Base-by-base conservation (phyloP, 345 rosid species). In the Pseudoturritis turrita region DNA sequence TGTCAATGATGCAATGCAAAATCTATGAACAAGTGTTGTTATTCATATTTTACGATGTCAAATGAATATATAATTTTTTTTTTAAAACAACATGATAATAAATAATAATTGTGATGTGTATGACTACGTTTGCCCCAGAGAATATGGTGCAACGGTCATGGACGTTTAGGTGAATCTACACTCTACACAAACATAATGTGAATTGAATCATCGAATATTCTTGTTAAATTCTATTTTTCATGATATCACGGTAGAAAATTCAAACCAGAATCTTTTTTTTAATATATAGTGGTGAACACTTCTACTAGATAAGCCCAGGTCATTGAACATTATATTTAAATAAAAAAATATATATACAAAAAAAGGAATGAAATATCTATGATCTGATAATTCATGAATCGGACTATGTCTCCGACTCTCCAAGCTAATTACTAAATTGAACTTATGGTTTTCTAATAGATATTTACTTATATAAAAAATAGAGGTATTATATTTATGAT, bases 81-180 rank as follows among this genome's bases (percentile, higher is more conserved):
- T n/a, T n/a, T n/a, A n/a, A n/a, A n/a, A 22, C 19, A 39, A 59
- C 47, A 59, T 39, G 64, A 9, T 39, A 22, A 40, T 14, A 22
- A 13, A 39, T 22, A 59, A 39, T 14, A 28, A 6, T 40, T 60
- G 22, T 41, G 49, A 14, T 40, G 65, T 10, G 65, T 41, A 22
- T 58, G 49, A 23, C 36, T 37, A 7, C 19, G 46, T 58, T 22
- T 13, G 46, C 23, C 23, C 11, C 33, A 25, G 25, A 61, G 52
- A 17, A 43, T 61, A 25, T 26, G 7, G 25, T 43, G 26, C 51
- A 21, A 15, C 6, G 66, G 9, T 61, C 51, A 45, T 61, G 51
- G 52, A 68, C 14, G 13, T 13, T 54, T 29, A 33, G 63, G 4
- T 68, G 72, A 41, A 67, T 53, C 62, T 41, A 26, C 19, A 68